Conservation (phyloP, 2,329 filamentous ascomycete species). For the Chaetomium strumarium region DNA sequence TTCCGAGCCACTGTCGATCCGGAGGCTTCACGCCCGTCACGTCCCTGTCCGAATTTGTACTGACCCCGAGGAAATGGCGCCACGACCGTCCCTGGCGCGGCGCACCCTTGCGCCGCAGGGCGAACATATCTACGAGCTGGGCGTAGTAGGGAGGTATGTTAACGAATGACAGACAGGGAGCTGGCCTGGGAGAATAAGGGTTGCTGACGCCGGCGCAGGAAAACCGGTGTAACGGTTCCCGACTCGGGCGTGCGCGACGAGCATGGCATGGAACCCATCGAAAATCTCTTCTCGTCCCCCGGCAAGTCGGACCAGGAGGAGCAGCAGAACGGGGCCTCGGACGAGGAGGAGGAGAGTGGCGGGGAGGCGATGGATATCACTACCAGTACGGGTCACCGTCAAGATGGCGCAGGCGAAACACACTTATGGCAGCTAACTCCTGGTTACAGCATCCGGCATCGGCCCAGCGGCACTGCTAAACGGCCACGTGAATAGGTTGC, state of each 20-base stretch:
- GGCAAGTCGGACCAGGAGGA: slow-evolving; percentile 31
- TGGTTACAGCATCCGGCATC: slow-evolving; percentile 38
- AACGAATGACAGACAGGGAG: background rate
- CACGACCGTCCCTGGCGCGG: slow-evolving; percentile 31
- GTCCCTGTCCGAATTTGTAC: background rate
- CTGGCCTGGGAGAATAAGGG: background rate
- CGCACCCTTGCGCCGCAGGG: slow-evolving; percentile 34
- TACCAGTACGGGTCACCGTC: slow-evolving; percentile 22
- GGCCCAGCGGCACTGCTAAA: slow-evolving; percentile 42
- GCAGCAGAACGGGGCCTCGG: slow-evolving; percentile 16
- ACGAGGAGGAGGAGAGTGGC: slow-evolving; percentile 30
- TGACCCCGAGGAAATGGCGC: slow-evolving; percentile 31
- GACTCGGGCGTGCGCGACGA: slow-evolving; percentile 80
- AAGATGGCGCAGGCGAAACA: background rate
- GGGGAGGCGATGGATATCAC: slow-evolving; percentile 50
- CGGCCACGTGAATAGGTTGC: slow-evolving; percentile 44
- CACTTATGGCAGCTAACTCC: slow-evolving; percentile 17
- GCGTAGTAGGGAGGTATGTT: slow-evolving; percentile 44
- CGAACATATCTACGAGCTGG: slow-evolving; percentile 45
- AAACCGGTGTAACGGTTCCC: slow-evolving; percentile 78
- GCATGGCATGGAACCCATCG: slow-evolving; percentile 83
- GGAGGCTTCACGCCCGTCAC: background rate
- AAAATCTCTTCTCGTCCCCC: slow-evolving; percentile 85
- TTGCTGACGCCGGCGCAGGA: slow-evolving; percentile 46
- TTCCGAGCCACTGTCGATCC: background rate